Base-by-base conservation (phyloP, 2,329 filamentous ascomycete genomes). In the Penicillium sp. region DNA sequence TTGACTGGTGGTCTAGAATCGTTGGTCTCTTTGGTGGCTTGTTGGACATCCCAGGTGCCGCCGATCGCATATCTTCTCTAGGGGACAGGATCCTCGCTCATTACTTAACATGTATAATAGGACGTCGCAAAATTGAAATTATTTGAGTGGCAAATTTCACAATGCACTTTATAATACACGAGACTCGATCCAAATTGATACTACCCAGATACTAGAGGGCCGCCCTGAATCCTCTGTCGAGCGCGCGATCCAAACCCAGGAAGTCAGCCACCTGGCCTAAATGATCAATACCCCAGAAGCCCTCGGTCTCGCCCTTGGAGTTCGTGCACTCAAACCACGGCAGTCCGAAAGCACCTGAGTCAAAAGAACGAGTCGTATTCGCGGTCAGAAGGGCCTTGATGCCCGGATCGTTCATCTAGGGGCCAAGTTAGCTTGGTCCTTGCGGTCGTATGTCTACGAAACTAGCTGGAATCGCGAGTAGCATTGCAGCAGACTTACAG, bases 281-380 rank as follows among this genome's bases (percentile, higher is more conserved):
- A 69, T 85, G 82, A 73, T 87, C 84, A 10, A 87, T 78, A 0
- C 84, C 84, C 80, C 81, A 87, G 64, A 82, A 86, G 0, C 72
- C 72, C 60, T 86, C 82, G 34, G 69, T 83, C 65, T 82, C 71
- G 0, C 84, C 84, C 53, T 81, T 73, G 7, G 69, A 50, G 68
- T 86, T 84, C 44, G 79, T 83, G 53, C 82, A 84, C 70, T 76
- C 72, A 65, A 85, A 83, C 80, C 82, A 87, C 0, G 84, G 84
- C 51, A 87, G 64, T 1, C 84, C 84, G 74, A 87, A 87, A 1
- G 82, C 82, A 1, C 83, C 84, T 33, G 74, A 69, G 69, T 84
- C 84, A 25, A 86, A 74, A 1, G 83, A 81, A 50, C 68, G 61
- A 15, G 84, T 76, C 1, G 82, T 85, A 57, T 83, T 84, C 25